Base-by-base conservation (phyloP, 495 filamentous ascomycete genomes). In the Pyronema omphalodes region DNA sequence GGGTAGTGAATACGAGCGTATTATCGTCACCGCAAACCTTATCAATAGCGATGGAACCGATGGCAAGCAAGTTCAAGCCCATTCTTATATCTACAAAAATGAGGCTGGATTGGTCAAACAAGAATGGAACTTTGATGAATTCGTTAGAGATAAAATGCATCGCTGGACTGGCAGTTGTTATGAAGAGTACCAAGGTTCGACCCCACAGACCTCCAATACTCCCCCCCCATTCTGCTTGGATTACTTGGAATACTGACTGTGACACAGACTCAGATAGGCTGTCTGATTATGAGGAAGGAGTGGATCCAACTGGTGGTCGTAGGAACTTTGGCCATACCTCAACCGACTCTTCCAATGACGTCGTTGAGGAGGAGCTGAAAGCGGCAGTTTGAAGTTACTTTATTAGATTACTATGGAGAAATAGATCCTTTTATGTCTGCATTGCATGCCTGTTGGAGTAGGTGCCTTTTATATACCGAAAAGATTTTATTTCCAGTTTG, bases 71-170 rank as follows among this genome's bases (percentile, higher is more conserved):
- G 74, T 77, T 12, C 70, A 75, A 45, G 79, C 81, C 11, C 73
- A 82, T 62, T 81, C 83, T n/a, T 95, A 96, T 68, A 74, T 94
- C 11, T 95, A 45, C 35, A 8, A 14, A 12, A 60, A 55, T 37
- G 52, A 52, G 43, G 36, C 44, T 0, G 52, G 50, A 0, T 52
- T 63, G 4, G 47, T 44, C 12, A 51, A 55, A n/a, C 44, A 55
- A 9, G 61, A 63, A 36, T 64, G 61, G 61, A 39, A 62, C 40
- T 64, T 60, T 48, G 41, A 54, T 34, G 52, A 55, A 33, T 64
- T 64, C 23, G 43, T 63, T 5, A 57, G 18, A 44, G 44, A 55
- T 9, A 64, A 63, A 52, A 23, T 64, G 23, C 51, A 50, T 23
- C 23, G 29, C 12, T 64, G 61, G 61, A 37, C 49, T 7, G 52